These are phyloP conservation scores for Tetracladium setigerum DNA, from an alignment of 495 filamentous ascomycete genomes.

Conservation along the genomic window DNA sequence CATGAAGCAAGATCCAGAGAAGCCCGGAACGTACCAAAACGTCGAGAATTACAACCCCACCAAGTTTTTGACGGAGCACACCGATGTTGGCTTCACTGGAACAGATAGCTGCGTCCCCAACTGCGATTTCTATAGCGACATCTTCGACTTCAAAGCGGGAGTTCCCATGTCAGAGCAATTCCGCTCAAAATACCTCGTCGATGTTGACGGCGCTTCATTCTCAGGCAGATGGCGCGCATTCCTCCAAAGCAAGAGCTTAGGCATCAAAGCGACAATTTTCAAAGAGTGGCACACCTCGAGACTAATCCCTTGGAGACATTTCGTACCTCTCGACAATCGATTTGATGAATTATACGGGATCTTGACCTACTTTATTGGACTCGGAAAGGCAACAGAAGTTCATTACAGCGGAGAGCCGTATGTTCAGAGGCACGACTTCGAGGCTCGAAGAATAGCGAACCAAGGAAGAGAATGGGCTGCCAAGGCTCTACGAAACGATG, in stretches of 20 bases:
- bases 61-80: conserved; percentile 32
- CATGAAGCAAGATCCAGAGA: conserved; percentile 27
- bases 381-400: conserved; percentile 23
- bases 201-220: conserved; percentile 70
- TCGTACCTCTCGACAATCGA: conserved; percentile 72
- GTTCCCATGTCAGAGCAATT: conserved; percentile 50
- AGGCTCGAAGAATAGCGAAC: conserved; percentile 50
- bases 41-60: conserved; percentile 28
- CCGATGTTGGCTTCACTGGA: conserved; percentile 39
- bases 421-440: conserved; percentile 18
- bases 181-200: conserved; percentile 52
- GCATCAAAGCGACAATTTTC: conserved; percentile 66
- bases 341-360: conserved; percentile 68
- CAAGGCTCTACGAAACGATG: conserved; percentile 55
- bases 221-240: conserved; percentile 64
- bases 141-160: conserved; percentile 31
- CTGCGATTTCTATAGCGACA: conserved; percentile 42
- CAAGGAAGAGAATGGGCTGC: conserved; percentile 63
- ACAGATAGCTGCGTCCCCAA: conserved; percentile 25
- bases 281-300: conserved; percentile 72
- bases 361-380: conserved; percentile 71
- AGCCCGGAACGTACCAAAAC: conserved; percentile 21
- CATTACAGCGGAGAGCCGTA: conserved; percentile 41
- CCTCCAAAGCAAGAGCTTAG: conserved; percentile 54
- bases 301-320: conserved; percentile 64